A percentile compares a stretch with the other conserved stretches of the same genome.
Evolutionary conservation across 768 basidiomycete genomes (phyloP).

Genomic region (Kwoniella heveanensis): DNA sequence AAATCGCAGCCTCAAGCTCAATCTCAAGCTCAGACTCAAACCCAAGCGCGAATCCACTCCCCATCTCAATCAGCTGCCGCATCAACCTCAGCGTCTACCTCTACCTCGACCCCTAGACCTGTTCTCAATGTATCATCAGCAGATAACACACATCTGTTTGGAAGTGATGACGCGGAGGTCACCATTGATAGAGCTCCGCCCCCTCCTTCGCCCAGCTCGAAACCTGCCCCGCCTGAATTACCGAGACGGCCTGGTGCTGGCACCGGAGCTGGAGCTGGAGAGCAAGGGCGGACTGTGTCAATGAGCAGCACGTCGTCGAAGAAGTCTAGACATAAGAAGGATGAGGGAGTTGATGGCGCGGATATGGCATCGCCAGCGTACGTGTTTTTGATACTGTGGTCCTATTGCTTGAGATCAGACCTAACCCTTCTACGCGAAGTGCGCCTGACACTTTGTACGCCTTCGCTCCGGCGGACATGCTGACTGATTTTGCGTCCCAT

Average conservation of each 20-base stretch:
- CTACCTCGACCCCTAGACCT: not conserved
- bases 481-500: not conserved
- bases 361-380: constrained; percentile 2
- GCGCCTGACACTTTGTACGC: too few species aligned
- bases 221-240: constrained; percentile 9
- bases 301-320: constrained; percentile 7
- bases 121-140: too few species aligned
- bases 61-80: not conserved
- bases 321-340: constrained; percentile 12
- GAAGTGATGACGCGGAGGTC: too few species aligned
- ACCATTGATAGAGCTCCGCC: constrained; percentile 10
- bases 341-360: constrained; percentile 9
- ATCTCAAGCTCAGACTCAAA: constrained; percentile 5
- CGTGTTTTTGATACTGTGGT: not conserved
- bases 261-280: constrained; percentile 9
- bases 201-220: constrained; percentile 35
- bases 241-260: constrained; percentile 23
- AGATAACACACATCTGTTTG: too few species aligned
- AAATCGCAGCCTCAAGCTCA: constrained; percentile 12
- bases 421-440: too few species aligned
- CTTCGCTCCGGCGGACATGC: too few species aligned
- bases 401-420: too few species aligned
- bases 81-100: not conserved
- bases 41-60: too few species aligned
- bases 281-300: constrained; percentile 2